Evolutionary conservation across 2,329 filamentous ascomycete species (phyloP).

Genomic region (Catunica adiposa): DNA sequence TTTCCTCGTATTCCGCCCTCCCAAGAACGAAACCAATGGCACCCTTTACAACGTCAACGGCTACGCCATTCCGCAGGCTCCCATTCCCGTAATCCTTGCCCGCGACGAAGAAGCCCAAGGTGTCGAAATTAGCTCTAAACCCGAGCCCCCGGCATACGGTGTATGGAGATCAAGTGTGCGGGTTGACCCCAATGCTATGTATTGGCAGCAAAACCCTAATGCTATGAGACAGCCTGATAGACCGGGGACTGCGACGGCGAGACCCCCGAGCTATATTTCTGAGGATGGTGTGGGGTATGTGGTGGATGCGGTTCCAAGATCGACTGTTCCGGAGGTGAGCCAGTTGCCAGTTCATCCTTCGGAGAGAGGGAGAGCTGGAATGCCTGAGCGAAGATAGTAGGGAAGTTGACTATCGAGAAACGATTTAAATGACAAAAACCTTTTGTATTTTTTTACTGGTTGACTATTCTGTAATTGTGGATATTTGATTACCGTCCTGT

Average conservation of each 20-base stretch:
- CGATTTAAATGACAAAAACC: background rate
- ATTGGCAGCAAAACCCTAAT: slow-evolving; percentile 53
- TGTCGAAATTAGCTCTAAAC: slow-evolving; percentile 36
- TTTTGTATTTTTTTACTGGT: background rate
- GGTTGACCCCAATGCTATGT: slow-evolving; percentile 64
- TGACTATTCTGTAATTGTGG: no score
- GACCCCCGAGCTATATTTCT: slow-evolving; percentile 61
- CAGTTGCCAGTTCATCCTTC: slow-evolving; percentile 33
- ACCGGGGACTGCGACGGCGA: slow-evolving; percentile 20
- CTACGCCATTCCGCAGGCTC: slow-evolving; percentile 53
- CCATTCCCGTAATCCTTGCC: slow-evolving; percentile 61
- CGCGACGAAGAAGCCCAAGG: slow-evolving; percentile 55
- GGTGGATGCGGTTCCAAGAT: slow-evolving; percentile 47
- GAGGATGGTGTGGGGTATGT: slow-evolving; percentile 62
- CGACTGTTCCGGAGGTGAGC: slow-evolving; percentile 32
- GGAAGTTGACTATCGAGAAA: background rate
- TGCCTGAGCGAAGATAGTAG: background rate
- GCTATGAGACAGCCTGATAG: slow-evolving; percentile 14
- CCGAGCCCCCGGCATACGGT: slow-evolving; percentile 69
- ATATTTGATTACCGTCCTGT: no score
- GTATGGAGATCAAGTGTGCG: slow-evolving; percentile 69
- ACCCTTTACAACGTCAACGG: slow-evolving; percentile 38
- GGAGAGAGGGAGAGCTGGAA: slow-evolving; percentile 22
- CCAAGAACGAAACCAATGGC: slow-evolving; percentile 20
- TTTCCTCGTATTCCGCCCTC: slow-evolving; percentile 42